phyloP scores from a whole-genome alignment of 805 yeast genomes.

The Ogataea methylovora region DNA sequence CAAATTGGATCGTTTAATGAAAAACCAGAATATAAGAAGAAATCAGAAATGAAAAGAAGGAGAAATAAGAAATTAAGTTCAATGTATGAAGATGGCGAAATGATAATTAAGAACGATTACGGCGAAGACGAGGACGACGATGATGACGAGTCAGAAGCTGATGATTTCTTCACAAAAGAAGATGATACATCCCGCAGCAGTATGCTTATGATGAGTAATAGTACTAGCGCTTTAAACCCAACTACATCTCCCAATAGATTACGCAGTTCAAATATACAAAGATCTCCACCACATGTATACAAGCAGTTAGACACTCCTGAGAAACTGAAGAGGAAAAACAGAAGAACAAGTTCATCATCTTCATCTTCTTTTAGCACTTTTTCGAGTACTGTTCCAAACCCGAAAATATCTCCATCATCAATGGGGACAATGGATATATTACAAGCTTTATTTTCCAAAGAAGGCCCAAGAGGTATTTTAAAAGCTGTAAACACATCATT shows the following conservation, averaged over 20 bases:
- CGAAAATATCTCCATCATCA: slow-evolving; percentile 45
- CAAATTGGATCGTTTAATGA: slow-evolving; percentile 67
- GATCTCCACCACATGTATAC: neutral
- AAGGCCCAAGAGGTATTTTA: slow-evolving; percentile 64
- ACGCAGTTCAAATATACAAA: neutral
- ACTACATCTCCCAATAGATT: neutral
- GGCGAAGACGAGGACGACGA: slow-evolving; percentile 23
- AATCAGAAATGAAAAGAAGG: slow-evolving; percentile 1
- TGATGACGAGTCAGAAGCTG: slow-evolving; percentile 35
- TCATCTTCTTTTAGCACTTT: neutral
- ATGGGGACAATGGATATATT: slow-evolving; percentile 60
- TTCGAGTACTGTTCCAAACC: slow-evolving; percentile 3
- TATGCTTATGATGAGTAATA: neutral
- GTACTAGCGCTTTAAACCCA: neutral
- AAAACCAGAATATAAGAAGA: slow-evolving; percentile 1
- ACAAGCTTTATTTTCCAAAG: slow-evolving; percentile 58
- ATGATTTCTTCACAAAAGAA: slow-evolving; percentile 17
- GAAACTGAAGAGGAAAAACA: no score
- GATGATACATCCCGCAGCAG: slow-evolving; percentile 12
- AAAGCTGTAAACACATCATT: slow-evolving; percentile 76
- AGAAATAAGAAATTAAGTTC: slow-evolving; percentile 6
- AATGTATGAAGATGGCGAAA: slow-evolving; percentile 4
- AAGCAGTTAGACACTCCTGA: neutral
- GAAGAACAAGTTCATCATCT: neutral
- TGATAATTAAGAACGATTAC: slow-evolving; percentile 5